A percentile compares a stretch with the other conserved stretches of the same genome.
Conservation (phyloP, 1,139 yeast genomes). For the Geotrichum bryndzae region DNA sequence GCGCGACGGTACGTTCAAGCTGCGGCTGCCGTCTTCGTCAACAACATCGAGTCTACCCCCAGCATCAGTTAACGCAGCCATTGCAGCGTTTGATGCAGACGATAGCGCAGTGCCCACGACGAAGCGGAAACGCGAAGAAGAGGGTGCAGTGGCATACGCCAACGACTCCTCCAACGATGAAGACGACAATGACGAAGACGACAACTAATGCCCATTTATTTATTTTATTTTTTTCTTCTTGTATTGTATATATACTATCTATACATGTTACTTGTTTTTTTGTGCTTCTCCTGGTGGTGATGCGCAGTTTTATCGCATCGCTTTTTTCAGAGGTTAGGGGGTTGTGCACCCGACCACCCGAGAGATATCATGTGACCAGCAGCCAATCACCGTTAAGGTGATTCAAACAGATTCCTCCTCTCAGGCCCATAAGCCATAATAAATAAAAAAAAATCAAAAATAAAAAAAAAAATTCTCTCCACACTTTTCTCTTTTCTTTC, state of each 20-base stretch:
- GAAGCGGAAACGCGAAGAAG: conserved; percentile 21
- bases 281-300: neutral
- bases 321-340: neutral
- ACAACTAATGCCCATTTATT: conserved; percentile 2
- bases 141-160: conserved; percentile 2
- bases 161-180: conserved; percentile 4
- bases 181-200: neutral
- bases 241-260: neutral
- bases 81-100: neutral
- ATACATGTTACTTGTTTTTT: no score
- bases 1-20: conserved; percentile 29
- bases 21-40: neutral
- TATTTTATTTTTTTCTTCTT: neutral
- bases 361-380: neutral
- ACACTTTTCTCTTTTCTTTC: neutral
- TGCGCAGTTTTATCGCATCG: neutral
- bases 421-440: neutral
- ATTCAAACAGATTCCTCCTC: conserved; percentile 12
- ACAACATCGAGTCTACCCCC: neutral
- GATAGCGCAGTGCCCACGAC: neutral
- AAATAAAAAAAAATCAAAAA: neutral
- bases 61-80: neutral
- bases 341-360: neutral
- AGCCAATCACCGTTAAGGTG: conserved; percentile 19
- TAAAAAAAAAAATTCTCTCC: neutral